Evolutionary conservation across 1,139 yeast genomes (phyloP), one percentile per base, ranked within the genome.

Genomic region (Candida sp.): DNA sequence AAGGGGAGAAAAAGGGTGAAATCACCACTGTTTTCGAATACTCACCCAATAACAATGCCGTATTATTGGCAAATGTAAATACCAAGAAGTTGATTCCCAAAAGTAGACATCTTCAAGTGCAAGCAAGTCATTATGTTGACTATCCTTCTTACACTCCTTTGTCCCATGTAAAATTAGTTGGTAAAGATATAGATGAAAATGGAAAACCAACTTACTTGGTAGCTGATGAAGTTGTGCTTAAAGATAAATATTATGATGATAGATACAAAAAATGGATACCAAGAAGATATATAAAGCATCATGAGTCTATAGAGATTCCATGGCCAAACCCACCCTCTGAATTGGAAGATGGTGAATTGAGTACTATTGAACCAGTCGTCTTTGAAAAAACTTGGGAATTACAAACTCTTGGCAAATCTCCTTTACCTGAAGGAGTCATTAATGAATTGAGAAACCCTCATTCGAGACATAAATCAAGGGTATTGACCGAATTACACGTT

Each of bases 241-340:
- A 76, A 44, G 96, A 81, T 11, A 66, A 70, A 43, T 84, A 86
- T 60, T 91, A 78, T 63, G 96, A 90, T 60, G 81, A 79, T 41
- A 81, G 86, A 53, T 83, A 85, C 63, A 84, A 83, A 61, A 73
- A 75, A 57, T 79, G 86, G 75, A 69, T 89, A 70, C 96, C 96
- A 21, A 78, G 78, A 49, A 80, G 98, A 66, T 79, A 81, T 51
- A 89, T 91, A 12, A 80, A 77, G 52, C 75, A 79, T 52, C 90
- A 88, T 54, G 79, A 79, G 36, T 73, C 77, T 40, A 69, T 88
- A 45, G 80, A 81, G 39, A 81, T 91, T 43, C 97, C 98, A 44
- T 91, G 96, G 95, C 98, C 98, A 36, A 77, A 81, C 51, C 96
- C 96, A 2, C 84, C 81, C 33, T 72, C 75, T 6, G 66, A 70